Conservation (phyloP, 495 filamentous ascomycete genomes). For the Mycothermus thermophilus region DNA sequence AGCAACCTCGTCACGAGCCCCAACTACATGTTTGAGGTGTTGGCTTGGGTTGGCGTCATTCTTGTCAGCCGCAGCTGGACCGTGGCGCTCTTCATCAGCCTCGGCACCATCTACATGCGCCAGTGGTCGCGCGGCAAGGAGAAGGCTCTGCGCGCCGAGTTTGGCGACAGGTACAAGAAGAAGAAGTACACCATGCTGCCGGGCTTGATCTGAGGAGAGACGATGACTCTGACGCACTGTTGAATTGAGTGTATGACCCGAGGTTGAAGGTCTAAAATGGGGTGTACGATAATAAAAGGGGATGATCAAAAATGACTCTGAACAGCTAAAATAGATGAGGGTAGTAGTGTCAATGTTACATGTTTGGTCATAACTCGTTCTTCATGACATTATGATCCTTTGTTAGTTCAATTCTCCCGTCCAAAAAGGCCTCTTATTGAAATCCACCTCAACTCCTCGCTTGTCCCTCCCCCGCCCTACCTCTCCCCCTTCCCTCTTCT, state of each 20-base stretch:
- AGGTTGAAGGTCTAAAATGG: no score
- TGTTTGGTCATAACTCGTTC: no score
- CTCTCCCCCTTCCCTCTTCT: neutral
- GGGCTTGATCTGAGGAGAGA: conserved; percentile 36
- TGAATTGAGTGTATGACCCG: no score
- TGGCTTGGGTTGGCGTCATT: conserved; percentile 72
- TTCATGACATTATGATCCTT: no score
- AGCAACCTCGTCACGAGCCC: conserved; percentile 84
- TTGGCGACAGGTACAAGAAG: conserved; percentile 77
- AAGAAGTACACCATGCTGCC: conserved; percentile 75
- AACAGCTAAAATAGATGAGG: no score
- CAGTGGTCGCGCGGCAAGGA: conserved; percentile 89
- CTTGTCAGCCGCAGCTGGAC: conserved; percentile 63
- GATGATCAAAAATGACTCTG: no score
- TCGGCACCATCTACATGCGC: conserved; percentile 63
- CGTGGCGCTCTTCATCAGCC: conserved; percentile 53
- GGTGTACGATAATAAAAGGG: no score
- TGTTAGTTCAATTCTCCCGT: no score
- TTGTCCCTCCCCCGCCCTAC: conserved; percentile 7
- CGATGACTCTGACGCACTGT: neutral
- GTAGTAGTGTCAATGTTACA: no score
- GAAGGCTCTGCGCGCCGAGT: conserved; percentile 73
- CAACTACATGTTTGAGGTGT: conserved; percentile 88
- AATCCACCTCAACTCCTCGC: no score
- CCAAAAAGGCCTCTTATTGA: no score